Evolutionary conservation across 2,329 filamentous ascomycete species (phyloP), one percentile per base, ranked within the genome.

Genomic region (Biscogniauxia mediterranea): DNA sequence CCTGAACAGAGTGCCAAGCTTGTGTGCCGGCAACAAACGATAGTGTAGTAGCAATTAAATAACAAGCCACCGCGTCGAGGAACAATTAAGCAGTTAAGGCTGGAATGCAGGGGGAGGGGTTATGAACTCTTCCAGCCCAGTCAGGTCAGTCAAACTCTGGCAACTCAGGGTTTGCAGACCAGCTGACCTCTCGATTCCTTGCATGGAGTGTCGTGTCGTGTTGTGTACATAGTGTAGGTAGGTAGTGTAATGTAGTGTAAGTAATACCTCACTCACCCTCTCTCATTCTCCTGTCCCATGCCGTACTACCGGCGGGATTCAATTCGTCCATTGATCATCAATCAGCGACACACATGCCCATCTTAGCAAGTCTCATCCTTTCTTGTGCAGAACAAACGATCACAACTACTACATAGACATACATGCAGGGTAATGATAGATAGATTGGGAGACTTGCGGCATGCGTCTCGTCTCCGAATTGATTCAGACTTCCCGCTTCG

Each of bases 141-240:
- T 46, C 38, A 65, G 61, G 52, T 66, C 59, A 21, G 19, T 23
- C 23, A 23, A 23, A 23, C 23, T 23, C 23, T 23, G 17, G 50
- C 19, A 13, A 54, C 62, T 60, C 63, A 65, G 65, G 63, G 63
- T 64, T 65, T 64, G 57, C 23, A 61, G 66, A 62, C 66, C 69
- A 70, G 66, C 59, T 65, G 66, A 69, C 63, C 61, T 23, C 8
- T 25, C 38, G 38, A 61, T 60, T 64, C 64, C 64, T 66, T 68
- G 66, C 67, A 68, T 68, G 55, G 57, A 61, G 28, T 32, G 23
- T 23, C 23, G 23, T 23, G 7, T 32, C 28, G 28, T 32, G 28
- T 32, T 6, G 28, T 32, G 28, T 32, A 32, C 7, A 13, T 32
- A 32, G 7, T 32, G 28, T 23, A 51, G 32, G n/a, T n/a, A n/a